These are phyloP conservation scores for Pyrenochaeta sp. DNA, from an alignment of 2,329 filamentous ascomycete species.

Conservation along the genomic window DNA sequence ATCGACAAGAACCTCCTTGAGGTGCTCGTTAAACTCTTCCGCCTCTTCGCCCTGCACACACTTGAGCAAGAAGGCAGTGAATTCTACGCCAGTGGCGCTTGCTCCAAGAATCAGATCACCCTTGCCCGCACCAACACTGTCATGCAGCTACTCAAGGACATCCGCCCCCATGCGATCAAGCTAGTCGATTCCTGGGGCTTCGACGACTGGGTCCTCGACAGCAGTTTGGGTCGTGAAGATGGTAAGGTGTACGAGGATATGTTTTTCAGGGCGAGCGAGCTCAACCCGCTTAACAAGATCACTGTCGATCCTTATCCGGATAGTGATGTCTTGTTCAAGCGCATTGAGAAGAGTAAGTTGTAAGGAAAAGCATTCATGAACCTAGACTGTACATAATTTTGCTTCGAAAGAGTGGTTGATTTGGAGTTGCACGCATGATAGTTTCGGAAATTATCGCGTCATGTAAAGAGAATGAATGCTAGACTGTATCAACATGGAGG, in stretches of 20 bases:
- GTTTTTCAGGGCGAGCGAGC: constrained; percentile 73
- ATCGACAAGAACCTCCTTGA: constrained; percentile 65
- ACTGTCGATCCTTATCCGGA: constrained; percentile 77
- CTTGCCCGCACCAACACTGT: constrained; percentile 72
- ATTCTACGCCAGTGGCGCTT: constrained; percentile 74
- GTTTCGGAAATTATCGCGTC: too few relatives aligned
- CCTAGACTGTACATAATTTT: too few relatives aligned
- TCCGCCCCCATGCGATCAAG: constrained; percentile 74
- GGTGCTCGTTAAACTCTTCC: constrained; percentile 71
- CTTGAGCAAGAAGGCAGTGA: constrained; percentile 74
- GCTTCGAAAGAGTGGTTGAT: too few relatives aligned
- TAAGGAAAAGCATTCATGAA: too few relatives aligned
- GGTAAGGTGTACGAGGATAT: constrained; percentile 81
- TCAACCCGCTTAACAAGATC: constrained; percentile 76
- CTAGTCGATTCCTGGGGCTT: constrained; percentile 79
- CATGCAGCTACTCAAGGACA: constrained; percentile 73
- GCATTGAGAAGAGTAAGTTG: constrained; percentile 64
- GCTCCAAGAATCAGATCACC: constrained; percentile 75
- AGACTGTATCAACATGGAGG: too few relatives aligned
- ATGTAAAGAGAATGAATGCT: too few relatives aligned
- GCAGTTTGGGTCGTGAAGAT: constrained; percentile 72
- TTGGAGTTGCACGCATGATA: too few relatives aligned
- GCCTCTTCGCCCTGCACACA: constrained; percentile 69
- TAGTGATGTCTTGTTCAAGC: constrained; percentile 67
- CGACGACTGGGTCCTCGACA: constrained; percentile 80